phyloP scores from a whole-genome alignment of 352 stramenopile species.

The Globisporangium nagaii region DNA sequence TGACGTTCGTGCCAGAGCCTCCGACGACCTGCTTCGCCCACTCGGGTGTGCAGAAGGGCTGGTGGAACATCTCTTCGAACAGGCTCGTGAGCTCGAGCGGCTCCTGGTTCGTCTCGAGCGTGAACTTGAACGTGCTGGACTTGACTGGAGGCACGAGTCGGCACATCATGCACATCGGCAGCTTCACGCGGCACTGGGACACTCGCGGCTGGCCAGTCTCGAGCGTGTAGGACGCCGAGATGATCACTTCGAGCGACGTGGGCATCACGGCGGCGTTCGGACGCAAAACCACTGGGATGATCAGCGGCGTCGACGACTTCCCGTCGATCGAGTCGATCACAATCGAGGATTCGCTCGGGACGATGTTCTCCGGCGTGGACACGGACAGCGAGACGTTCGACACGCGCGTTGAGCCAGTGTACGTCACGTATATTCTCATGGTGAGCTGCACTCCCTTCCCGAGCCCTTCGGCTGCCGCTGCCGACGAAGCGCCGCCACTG shows the following conservation, averaged over 20 bases:
- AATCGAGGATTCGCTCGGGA: slow-evolving; percentile 52
- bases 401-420: slow-evolving; percentile 57
- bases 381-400: slow-evolving; percentile 78
- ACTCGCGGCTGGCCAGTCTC: slow-evolving; percentile 65
- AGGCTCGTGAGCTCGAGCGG: slow-evolving; percentile 63
- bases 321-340: slow-evolving; percentile 71
- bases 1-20: slow-evolving; percentile 59
- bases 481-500: background rate
- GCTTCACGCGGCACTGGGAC: slow-evolving; percentile 46
- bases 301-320: slow-evolving; percentile 50
- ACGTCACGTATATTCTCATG: slow-evolving; percentile 78
- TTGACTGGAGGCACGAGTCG: slow-evolving; percentile 73
- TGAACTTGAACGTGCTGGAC: slow-evolving; percentile 84
- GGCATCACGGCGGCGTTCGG: slow-evolving; percentile 48
- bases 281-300: slow-evolving; percentile 53
- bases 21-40: slow-evolving; percentile 63
- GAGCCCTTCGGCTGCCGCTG: background rate
- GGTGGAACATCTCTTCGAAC: slow-evolving; percentile 86
- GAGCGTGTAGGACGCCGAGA: slow-evolving; percentile 72
- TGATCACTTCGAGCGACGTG: slow-evolving; percentile 51
- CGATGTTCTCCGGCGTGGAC: slow-evolving; percentile 54
- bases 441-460: slow-evolving; percentile 46
- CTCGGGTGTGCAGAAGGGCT: slow-evolving; percentile 62
- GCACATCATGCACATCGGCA: slow-evolving; percentile 77
- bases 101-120: slow-evolving; percentile 82